A percentile compares a stretch with the other conserved stretches of the same genome.
Evolutionary conservation across 1,139 yeast genomes (phyloP).

Genomic region (Taphrina confusa): DNA sequence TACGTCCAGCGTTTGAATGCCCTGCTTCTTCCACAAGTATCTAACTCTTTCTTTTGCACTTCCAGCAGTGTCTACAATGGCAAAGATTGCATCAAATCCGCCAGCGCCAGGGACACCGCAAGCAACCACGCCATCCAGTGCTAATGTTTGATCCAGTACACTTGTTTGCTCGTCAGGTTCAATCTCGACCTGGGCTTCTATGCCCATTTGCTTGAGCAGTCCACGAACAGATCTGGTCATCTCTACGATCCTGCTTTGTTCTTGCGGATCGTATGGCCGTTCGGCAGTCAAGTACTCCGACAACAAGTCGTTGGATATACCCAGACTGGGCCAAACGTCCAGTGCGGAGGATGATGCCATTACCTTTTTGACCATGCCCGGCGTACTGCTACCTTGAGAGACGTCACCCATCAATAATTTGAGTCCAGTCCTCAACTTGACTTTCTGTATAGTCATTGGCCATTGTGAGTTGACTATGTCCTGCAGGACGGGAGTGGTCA

Average conservation of each 20-base stretch:
- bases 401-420: slow-evolving; percentile 89
- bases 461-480: slow-evolving; percentile 49
- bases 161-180: slow-evolving; percentile 79
- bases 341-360: slow-evolving; percentile 62
- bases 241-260: slow-evolving; percentile 3
- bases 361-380: slow-evolving; percentile 78
- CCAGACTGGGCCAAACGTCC: slow-evolving; percentile 52
- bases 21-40: slow-evolving; percentile 15
- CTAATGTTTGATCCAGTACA: slow-evolving; percentile 62
- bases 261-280: slow-evolving; percentile 30
- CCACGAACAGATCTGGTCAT: slow-evolving; percentile 16
- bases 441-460: slow-evolving; percentile 57
- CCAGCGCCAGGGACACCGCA: slow-evolving; percentile 99
- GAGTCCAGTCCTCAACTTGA: slow-evolving; percentile 67
- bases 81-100: slow-evolving; percentile 87
- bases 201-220: slow-evolving; percentile 51
- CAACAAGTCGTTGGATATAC: slow-evolving; percentile 56
- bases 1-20: slow-evolving; percentile 18
- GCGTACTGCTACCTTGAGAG: slow-evolving; percentile 89
- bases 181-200: slow-evolving; percentile 73
- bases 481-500: slow-evolving; percentile 28
- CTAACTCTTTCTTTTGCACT: slow-evolving; percentile 32
- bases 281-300: slow-evolving; percentile 60
- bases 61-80: slow-evolving; percentile 59
- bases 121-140: slow-evolving; percentile 73